A percentile compares a stretch with the other conserved stretches of the same genome.
These are phyloP conservation scores for Aspergillus sparsus DNA, from an alignment of 495 filamentous ascomycete genomes.

Conservation along the genomic window DNA sequence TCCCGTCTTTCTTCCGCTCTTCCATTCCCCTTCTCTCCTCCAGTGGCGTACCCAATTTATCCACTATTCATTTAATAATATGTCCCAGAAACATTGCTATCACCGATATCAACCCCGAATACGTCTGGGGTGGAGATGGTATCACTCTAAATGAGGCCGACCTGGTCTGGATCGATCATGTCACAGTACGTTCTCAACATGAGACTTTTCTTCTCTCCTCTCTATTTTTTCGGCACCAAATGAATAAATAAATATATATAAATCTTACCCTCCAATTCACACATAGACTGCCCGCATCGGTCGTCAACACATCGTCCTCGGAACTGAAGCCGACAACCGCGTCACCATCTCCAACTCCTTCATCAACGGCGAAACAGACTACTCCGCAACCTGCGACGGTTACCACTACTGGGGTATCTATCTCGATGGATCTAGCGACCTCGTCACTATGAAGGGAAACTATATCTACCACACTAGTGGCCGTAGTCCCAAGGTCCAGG, in stretches of 20 bases:
- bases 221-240: constrained; percentile 17
- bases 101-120: constrained; percentile 50
- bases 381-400: constrained; percentile 46
- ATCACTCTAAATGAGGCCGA: constrained; percentile 46
- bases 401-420: constrained; percentile 52
- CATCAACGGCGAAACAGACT: constrained; percentile 43
- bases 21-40: neutral
- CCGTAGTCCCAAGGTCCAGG: constrained; percentile 44
- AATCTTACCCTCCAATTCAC: neutral
- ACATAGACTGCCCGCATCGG: constrained; percentile 44
- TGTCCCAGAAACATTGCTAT: constrained; percentile 45
- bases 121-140: constrained; percentile 53
- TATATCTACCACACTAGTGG: constrained; percentile 50
- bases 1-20: no score
- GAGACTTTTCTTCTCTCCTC: constrained; percentile 4
- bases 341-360: constrained; percentile 51
- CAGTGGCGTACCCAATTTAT: constrained; percentile 15
- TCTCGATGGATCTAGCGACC: constrained; percentile 42
- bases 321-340: constrained; percentile 40
- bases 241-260: neutral
- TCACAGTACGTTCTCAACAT: constrained; percentile 33
- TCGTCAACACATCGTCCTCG: constrained; percentile 49
- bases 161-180: constrained; percentile 52
- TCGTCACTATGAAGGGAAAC: constrained; percentile 49
- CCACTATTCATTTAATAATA: neutral